Percentiles rank a stretch among this genome's conserved stretches.
Conservation (phyloP, 108 stramenopile genomes). For the Nitzschia sp. region DNA sequence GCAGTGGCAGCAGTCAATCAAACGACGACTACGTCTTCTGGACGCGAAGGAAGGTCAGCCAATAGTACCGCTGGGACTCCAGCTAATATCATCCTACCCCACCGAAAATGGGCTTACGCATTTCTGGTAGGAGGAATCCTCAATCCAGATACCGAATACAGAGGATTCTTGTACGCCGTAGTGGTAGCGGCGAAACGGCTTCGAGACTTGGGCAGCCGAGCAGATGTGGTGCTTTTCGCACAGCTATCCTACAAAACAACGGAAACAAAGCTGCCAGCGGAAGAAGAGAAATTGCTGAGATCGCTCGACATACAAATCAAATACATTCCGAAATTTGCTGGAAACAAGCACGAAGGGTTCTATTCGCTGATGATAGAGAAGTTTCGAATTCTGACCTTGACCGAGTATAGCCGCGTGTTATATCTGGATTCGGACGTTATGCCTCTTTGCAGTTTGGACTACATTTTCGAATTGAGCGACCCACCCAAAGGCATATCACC, state of each 20-base stretch:
- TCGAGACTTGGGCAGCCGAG: slow-evolving; percentile 26
- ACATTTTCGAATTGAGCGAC: slow-evolving; percentile 36
- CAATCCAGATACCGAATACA: neutral
- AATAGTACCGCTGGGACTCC: too few species aligned
- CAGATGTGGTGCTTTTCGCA: slow-evolving; percentile 38
- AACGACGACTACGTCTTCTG: too few species aligned
- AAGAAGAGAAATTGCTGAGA: slow-evolving; percentile 20
- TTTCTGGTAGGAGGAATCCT: slow-evolving; percentile 40
- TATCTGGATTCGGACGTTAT: slow-evolving; percentile 61
- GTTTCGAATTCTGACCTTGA: slow-evolving; percentile 48
- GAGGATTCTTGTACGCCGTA: slow-evolving; percentile 41
- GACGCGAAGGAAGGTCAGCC: too few species aligned
- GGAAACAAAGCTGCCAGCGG: slow-evolving; percentile 17
- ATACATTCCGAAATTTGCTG: slow-evolving; percentile 32
- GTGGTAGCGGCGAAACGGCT: slow-evolving; percentile 37
- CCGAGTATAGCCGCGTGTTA: slow-evolving; percentile 50
- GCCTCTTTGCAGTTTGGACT: slow-evolving; percentile 50
- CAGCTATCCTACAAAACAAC: slow-evolving; percentile 38
- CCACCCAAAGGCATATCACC: neutral
- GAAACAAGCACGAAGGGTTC: slow-evolving; percentile 23
- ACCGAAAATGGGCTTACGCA: slow-evolving; percentile 35
- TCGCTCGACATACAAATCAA: slow-evolving; percentile 22
- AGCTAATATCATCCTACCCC: too few species aligned
- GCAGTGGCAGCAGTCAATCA: too few species aligned
- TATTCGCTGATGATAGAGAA: slow-evolving; percentile 43